Conservation (phyloP, 1,139 yeast species). For the Blastobotrys elegans region DNA sequence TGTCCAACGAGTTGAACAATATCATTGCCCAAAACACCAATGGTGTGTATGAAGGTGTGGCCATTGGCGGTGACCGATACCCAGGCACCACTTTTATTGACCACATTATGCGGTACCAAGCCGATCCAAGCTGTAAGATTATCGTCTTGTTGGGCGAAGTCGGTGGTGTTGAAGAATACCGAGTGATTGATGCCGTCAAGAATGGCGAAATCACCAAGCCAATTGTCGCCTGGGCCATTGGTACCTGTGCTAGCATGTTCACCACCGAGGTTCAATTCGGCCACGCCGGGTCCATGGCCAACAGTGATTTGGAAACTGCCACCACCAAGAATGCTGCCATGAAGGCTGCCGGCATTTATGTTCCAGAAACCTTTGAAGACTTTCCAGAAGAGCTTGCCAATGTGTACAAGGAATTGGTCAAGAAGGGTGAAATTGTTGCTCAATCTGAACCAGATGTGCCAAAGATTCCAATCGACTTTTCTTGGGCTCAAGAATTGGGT, state of each 20-base stretch:
- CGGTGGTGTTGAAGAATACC: constrained; percentile 47
- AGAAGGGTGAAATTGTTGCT: constrained; percentile 37
- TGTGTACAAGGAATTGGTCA: constrained; percentile 38
- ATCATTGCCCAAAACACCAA: constrained; percentile 43
- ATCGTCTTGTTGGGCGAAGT: constrained; percentile 44
- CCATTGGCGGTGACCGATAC: constrained; percentile 46
- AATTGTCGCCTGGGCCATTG: constrained; percentile 47
- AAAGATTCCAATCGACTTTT: constrained; percentile 44
- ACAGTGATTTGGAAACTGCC: constrained; percentile 44
- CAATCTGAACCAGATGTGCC: constrained; percentile 42
- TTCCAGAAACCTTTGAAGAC: constrained; percentile 45
- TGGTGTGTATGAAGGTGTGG: constrained; percentile 46
- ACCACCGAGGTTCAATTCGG: constrained; percentile 47
- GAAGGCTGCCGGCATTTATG: constrained; percentile 43
- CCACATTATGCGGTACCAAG: constrained; percentile 43
- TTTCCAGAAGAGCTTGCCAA: constrained; percentile 38
- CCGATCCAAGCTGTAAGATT: constrained; percentile 44
- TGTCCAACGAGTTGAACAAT: constrained; percentile 47
- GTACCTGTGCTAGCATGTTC: constrained; percentile 46
- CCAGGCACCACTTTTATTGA: constrained; percentile 48
- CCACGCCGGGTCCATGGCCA: constrained; percentile 46
- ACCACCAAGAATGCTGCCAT: constrained; percentile 42
- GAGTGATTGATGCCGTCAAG: constrained; percentile 45
- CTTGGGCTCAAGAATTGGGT: constrained; percentile 47
- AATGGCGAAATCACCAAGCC: constrained; percentile 42